Evolutionary conservation across 371 early-diverging fungal species (phyloP).

Genomic region (Mucor indicus): DNA sequence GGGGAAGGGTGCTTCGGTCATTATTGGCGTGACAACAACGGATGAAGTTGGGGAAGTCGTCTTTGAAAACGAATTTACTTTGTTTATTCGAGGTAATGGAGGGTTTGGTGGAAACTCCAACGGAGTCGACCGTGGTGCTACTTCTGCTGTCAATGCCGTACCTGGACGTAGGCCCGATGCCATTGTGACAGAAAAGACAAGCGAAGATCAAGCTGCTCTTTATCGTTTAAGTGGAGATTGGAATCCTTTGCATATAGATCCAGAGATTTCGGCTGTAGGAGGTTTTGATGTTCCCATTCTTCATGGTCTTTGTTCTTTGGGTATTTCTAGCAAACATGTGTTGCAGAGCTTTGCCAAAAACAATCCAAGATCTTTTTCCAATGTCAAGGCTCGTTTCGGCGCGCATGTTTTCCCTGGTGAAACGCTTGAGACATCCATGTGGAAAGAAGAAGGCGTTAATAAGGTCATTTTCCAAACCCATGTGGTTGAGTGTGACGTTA

Average conservation of each 20-base stretch:
- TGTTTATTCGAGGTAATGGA: slow-evolving; percentile 92
- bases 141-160: slow-evolving; percentile 66
- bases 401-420: slow-evolving; percentile 96
- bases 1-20: slow-evolving; percentile 89
- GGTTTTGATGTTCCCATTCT: slow-evolving; percentile 95
- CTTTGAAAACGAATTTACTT: slow-evolving; percentile 84
- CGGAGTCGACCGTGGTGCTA: slow-evolving; percentile 74
- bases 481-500: slow-evolving; percentile 86
- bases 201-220: slow-evolving; percentile 89
- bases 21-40: slow-evolving; percentile 68
- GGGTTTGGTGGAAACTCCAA: slow-evolving; percentile 86
- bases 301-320: slow-evolving; percentile 93
- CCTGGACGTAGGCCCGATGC: slow-evolving; percentile 86
- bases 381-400: slow-evolving; percentile 89
- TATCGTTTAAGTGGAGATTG: slow-evolving; percentile 90
- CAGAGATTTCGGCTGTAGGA: slow-evolving; percentile 87
- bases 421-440: slow-evolving; percentile 93
- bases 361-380: slow-evolving; percentile 71
- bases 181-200: slow-evolving; percentile 78
- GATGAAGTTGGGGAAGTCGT: slow-evolving; percentile 78
- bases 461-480: slow-evolving; percentile 90
- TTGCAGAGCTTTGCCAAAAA: slow-evolving; percentile 69
- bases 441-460: slow-evolving; percentile 85
- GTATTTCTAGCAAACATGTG: slow-evolving; percentile 88
- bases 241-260: slow-evolving; percentile 95